Conservation (phyloP, 2,329 filamentous ascomycete species). For the Fusarium torreyae region DNA sequence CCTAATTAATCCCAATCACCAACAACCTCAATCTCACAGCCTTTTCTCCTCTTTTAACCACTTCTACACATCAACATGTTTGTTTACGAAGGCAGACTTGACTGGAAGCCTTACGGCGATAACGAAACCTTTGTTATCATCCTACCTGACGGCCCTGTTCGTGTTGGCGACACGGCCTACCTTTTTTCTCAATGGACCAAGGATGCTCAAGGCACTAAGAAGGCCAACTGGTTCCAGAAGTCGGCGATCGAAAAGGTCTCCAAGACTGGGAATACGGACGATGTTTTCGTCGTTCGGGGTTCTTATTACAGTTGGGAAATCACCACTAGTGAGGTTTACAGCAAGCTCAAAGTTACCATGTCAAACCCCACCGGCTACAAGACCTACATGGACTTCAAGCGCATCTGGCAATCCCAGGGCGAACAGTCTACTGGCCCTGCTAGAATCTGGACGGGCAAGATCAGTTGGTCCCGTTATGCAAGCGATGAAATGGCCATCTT, state of each 20-base stretch:
- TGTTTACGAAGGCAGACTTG: constrained; percentile 42
- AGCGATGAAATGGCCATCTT: constrained; percentile 38
- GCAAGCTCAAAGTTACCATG: constrained; percentile 31
- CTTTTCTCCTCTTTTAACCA: neutral
- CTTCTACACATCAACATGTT: constrained; percentile 20
- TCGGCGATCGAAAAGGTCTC: constrained; percentile 14
- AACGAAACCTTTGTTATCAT: constrained; percentile 41
- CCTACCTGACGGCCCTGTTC: constrained; percentile 36
- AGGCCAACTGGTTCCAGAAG: constrained; percentile 38
- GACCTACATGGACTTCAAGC: neutral
- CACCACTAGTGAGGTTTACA: constrained; percentile 29
- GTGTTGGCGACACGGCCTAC: constrained; percentile 42
- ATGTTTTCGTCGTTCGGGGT: constrained; percentile 21
- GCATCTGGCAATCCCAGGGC: constrained; percentile 30
- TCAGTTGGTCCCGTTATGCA: constrained; percentile 32
- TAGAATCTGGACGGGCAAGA: constrained; percentile 44
- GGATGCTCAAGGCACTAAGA: constrained; percentile 25
- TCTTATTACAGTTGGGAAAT: constrained; percentile 25
- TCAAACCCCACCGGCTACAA: constrained; percentile 14
- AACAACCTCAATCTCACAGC: neutral
- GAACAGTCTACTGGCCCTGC: constrained; percentile 8
- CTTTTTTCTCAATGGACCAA: constrained; percentile 43
- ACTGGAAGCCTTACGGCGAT: constrained; percentile 34
- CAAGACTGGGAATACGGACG: constrained; percentile 12
- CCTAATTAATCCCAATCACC: neutral